Evolutionary conservation across 2,329 filamentous ascomycete genomes (phyloP), one percentile per base, ranked within the genome.

Genomic region (Colletotrichum melonis): DNA sequence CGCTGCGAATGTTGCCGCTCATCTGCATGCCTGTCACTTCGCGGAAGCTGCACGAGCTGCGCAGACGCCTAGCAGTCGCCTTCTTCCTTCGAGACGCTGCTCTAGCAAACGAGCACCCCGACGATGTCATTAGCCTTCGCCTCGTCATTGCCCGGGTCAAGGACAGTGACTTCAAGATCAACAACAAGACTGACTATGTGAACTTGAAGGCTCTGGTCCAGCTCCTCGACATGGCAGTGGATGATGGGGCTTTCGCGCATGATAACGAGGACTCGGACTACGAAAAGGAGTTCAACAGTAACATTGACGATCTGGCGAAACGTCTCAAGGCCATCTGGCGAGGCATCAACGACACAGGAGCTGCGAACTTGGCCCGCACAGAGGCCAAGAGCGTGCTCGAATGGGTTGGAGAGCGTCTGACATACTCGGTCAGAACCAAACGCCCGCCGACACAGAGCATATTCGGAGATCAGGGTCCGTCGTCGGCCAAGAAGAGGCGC

Each of bases 351-450:
- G 94, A 95, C 78, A 88, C 92, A 1, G 94, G 94, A 54, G 92
- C 94, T 57, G 91, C 91, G 26, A 91, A 93, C 77, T 86, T 97
- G 71, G 88, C 89, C 19, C 89, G 93, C 35, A 93, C 94, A 35
- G 91, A 97, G 78, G 91, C 93, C 14, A 98, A 97, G 82, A 91
- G 91, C 67, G 87, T 88, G 12, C 86, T 97, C 52, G 93, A 97
- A 77, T 88, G 91, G 70, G 84, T 98, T n/a, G 88, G 92, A 72
- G 91, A 93, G 78, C 90, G 95, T 68, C 85, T 98, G 16, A 83
- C 91, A 59, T 91, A 93, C 79, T 88, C 90, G 3, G 92, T 96
- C 60, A 88, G 95, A 62, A 93, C 93, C 12, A 89, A 88, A 76
- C 87, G 85, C 58, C 87, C 84, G 63, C 86, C 85, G 12, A 90